A percentile compares a stretch with the other conserved stretches of the same genome.
Conservation (phyloP, 495 filamentous ascomycete species). For the Aspergillus sclerotiicarbonarius region DNA sequence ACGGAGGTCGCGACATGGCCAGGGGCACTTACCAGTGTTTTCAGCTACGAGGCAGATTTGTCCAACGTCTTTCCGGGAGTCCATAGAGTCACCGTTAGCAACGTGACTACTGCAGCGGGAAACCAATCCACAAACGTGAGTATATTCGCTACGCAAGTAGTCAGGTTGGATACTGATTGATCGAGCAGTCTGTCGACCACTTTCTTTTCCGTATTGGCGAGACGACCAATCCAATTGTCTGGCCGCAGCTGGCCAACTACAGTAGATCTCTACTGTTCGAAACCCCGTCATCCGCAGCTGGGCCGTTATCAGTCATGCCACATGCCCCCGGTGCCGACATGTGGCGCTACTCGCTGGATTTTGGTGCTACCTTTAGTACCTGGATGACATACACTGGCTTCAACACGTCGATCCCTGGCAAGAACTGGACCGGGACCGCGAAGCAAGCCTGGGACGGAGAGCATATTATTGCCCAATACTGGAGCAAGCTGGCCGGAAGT, state of each 20-base stretch:
- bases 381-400: conserved; percentile 55
- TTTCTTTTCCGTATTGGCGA: conserved; percentile 56
- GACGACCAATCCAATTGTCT: conserved; percentile 59
- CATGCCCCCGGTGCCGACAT: conserved; percentile 60
- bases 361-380: conserved; percentile 53
- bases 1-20: conserved; percentile 33
- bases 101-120: conserved; percentile 41
- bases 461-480: conserved; percentile 66
- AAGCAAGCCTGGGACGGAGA: conserved; percentile 60
- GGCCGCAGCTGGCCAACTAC: conserved; percentile 5
- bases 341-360: conserved; percentile 62
- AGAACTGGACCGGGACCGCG: conserved; percentile 56
- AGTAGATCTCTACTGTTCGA: background rate
- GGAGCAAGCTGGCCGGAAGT: conserved; percentile 58
- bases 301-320: conserved; percentile 37
- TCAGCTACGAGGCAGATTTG: conserved; percentile 37
- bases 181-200: conserved; percentile 35
- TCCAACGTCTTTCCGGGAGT: conserved; percentile 61
- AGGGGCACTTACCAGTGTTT: background rate
- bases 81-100: conserved; percentile 56
- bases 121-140: conserved; percentile 42
- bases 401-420: conserved; percentile 32
- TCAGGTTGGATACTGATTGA: background rate
- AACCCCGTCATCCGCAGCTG: background rate
- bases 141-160: background rate